These are phyloP conservation scores for Nannochloris sp. DNA, from an alignment of 139 green algal genomes.

Conservation along the genomic window DNA sequence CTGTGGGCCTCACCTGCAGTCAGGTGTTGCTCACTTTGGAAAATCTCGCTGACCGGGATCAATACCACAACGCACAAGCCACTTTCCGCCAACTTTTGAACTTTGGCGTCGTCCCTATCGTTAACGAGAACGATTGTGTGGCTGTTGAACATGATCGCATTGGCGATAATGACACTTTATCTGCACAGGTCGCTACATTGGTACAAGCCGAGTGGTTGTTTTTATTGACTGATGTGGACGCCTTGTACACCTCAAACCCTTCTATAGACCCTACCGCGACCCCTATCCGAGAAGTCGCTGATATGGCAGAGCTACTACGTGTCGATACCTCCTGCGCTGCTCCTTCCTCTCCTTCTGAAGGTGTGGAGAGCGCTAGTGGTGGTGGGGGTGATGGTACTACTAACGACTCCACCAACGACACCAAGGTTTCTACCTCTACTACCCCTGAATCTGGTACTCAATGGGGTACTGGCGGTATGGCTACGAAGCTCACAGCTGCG, in stretches of 20 bases:
- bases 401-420: too few relatives aligned
- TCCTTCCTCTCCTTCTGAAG: too few relatives aligned
- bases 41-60: conserved; percentile 69
- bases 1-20: conserved; percentile 65
- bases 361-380: too few relatives aligned
- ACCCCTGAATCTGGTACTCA: too few relatives aligned
- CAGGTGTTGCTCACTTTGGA: conserved; percentile 89
- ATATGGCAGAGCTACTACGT: conserved; percentile 44
- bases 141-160: conserved; percentile 79
- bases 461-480: conserved; percentile 90
- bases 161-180: conserved; percentile 93
- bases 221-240: conserved; percentile 87
- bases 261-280: conserved; percentile 25
- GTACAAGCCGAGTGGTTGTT: conserved; percentile 86
- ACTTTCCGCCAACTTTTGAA: conserved; percentile 81
- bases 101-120: conserved; percentile 70
- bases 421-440: too few relatives aligned
- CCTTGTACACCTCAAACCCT: conserved; percentile 82
- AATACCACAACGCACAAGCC: conserved; percentile 83
- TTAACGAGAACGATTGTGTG: conserved; percentile 94
- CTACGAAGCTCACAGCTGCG: conserved; percentile 88
- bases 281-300: conserved; percentile 65
- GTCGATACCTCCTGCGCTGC: too few relatives aligned
- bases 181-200: conserved; percentile 80
- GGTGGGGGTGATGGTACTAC: too few relatives aligned